These are phyloP conservation scores for Caloboletus firmus DNA, from an alignment of 1,284 basidiomycete species.

Conservation along the genomic window DNA sequence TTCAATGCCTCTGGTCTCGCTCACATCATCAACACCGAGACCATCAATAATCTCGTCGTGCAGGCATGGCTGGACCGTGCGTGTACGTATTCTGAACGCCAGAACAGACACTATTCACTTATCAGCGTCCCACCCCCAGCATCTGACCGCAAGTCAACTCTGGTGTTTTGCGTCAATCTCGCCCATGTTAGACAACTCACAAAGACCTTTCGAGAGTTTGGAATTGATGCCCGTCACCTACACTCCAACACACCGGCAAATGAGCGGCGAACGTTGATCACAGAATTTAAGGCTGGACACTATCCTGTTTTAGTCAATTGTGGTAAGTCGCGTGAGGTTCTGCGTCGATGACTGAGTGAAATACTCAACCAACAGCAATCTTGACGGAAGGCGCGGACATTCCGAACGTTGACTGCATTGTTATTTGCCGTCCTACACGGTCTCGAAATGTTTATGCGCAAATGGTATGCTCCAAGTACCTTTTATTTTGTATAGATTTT, in stretches of 20 bases:
- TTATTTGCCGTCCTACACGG: constrained; percentile 84
- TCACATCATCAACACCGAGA: constrained; percentile 74
- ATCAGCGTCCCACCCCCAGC: constrained; percentile 6
- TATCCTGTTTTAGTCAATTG: constrained; percentile 94
- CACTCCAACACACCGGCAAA: constrained; percentile 67
- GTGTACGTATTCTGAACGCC: constrained; percentile 40
- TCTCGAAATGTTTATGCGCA: constrained; percentile 90
- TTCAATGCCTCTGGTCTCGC: constrained; percentile 78
- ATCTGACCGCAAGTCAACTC: constrained; percentile 76
- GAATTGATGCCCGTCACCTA: constrained; percentile 85
- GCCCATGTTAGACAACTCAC: constrained; percentile 83
- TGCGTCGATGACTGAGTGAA: neutral
- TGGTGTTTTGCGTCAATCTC: constrained; percentile 90
- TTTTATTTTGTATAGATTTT: neutral
- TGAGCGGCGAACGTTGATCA: constrained; percentile 68
- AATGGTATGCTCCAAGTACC: constrained; percentile 62
- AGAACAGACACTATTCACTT: neutral
- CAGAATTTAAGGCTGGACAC: constrained; percentile 66
- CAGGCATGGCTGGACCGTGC: constrained; percentile 82
- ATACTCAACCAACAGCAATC: constrained; percentile 55
- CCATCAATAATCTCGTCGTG: constrained; percentile 76
- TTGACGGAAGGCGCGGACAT: constrained; percentile 92
- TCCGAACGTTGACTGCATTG: constrained; percentile 88
- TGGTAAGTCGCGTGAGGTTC: constrained; percentile 47
- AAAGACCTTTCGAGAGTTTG: constrained; percentile 68